Evolutionary conservation across 805 yeast species (phyloP), one percentile per base, ranked within the genome.

Genomic region (Grigorovia jiainica): DNA sequence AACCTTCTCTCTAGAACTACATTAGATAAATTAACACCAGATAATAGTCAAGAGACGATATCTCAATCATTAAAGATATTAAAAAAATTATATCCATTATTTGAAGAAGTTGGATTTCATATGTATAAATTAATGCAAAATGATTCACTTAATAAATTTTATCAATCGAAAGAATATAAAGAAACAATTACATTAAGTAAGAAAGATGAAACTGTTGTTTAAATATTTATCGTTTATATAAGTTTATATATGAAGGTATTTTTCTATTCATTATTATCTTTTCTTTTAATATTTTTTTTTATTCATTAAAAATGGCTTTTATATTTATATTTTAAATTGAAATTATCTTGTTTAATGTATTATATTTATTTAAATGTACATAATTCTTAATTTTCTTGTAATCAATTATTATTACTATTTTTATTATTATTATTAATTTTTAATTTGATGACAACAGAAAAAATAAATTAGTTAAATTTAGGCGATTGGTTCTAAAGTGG

Each of bases 91-190:
- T 63, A 52, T 23, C 72, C 71, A 1, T 60, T 74, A 13, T 73
- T 75, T 40, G 69, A 68, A n/a, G 63, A 64, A 17, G 73, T 82
- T 6, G 65, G 69, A n/a, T 40, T 50, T 9, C 72, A 72, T 36
- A 69, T 82, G 39, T 72, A 71, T 49, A 62, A 67, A 34, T 60
- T 85, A 60, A 77, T 85, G 82, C 82, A 80, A 49, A 69, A 60
- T 29, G 94, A 85, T 61, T 82, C 92, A 7, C 68, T 81, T 32
- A 83, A 83, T 3, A 84, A 83, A 55, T 84, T 85, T 49, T 44
- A 79, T 30, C 57, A 53, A 8, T 72, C 78, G 0, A 65, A 64
- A 5, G 47, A 63, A 4, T 65, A 63, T 41, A 57, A 50, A 36
- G 68, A 64, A 29, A 63, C 31, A 6, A n/a, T 27, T 27, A 8